A percentile compares a stretch with the other conserved stretches of the same genome.
Conservation (phyloP, 805 yeast species). For the Middelhovenomyces tepae region DNA sequence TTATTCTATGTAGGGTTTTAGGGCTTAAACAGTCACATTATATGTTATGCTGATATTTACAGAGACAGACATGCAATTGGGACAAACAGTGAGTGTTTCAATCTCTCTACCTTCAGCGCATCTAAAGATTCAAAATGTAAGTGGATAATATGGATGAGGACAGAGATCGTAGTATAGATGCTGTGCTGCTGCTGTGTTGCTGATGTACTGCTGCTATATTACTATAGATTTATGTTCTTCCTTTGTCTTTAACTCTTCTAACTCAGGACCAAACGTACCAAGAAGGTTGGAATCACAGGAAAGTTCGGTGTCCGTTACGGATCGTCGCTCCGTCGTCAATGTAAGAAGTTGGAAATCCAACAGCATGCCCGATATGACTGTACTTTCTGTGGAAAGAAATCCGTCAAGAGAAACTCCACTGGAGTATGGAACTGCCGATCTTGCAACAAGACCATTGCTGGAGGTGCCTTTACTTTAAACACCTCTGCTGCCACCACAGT, state of each 20-base stretch:
- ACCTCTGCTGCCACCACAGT: conserved; percentile 99
- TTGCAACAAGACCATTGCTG: conserved; percentile 96
- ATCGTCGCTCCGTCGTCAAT: conserved; percentile 99
- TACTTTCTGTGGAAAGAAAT: conserved; percentile 99
- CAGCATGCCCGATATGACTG: conserved; percentile 99
- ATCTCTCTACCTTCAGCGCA: no score
- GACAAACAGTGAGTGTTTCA: no score
- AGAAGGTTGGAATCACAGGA: conserved; percentile 99
- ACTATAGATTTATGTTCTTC: no score
- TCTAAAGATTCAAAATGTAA: no score
- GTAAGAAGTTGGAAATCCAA: conserved; percentile 98
- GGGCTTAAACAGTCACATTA: no score
- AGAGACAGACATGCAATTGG: no score
- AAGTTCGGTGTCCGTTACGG: conserved; percentile 99
- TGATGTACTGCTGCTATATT: no score
- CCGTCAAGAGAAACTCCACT: conserved; percentile 94
- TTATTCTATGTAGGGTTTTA: no score
- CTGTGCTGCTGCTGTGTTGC: no score
- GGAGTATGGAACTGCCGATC: conserved; percentile 99
- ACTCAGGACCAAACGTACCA: conserved; percentile 97
- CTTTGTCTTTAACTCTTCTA: conserved; percentile 2
- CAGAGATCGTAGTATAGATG: no score
- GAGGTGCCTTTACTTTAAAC: conserved; percentile 99
- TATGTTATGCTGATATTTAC: no score
- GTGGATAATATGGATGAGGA: no score